These are phyloP conservation scores for Lipomyces mesembrius DNA, from an alignment of 805 yeast genomes.

Conservation along the genomic window DNA sequence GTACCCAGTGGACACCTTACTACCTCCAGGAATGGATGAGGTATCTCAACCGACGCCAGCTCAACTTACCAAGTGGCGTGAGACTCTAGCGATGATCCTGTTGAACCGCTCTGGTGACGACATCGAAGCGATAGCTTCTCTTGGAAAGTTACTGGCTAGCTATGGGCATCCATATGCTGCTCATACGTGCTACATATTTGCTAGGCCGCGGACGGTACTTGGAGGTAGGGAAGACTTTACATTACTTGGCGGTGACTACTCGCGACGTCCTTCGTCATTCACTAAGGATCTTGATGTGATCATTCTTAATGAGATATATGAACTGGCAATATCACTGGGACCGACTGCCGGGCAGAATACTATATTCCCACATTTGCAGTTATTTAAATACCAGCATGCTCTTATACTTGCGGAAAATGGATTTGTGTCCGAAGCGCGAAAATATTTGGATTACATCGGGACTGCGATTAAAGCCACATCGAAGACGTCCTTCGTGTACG, in stretches of 20 bases:
- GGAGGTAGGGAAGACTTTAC: conserved; percentile 42
- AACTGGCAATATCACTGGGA: conserved; percentile 53
- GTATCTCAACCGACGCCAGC: conserved; percentile 17
- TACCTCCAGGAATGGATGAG: conserved; percentile 26
- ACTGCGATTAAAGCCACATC: conserved; percentile 49
- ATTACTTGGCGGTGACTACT: conserved; percentile 41
- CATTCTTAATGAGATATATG: conserved; percentile 72
- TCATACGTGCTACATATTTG: conserved; percentile 49
- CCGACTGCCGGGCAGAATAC: conserved; percentile 39
- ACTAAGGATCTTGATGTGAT: conserved; percentile 56
- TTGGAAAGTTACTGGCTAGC: conserved; percentile 48
- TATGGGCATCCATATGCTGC: conserved; percentile 51
- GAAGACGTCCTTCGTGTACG: conserved; percentile 42
- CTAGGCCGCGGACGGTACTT: conserved; percentile 38
- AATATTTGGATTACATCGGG: conserved; percentile 60
- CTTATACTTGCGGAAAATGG: conserved; percentile 72
- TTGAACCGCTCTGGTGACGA: conserved; percentile 43
- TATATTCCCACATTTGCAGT: conserved; percentile 57
- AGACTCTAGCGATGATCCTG: conserved; percentile 42
- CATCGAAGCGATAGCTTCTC: conserved; percentile 42
- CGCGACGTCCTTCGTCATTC: conserved; percentile 47
- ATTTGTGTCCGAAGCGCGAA: conserved; percentile 59
- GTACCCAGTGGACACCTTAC: conserved; percentile 28
- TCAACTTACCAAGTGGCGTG: conserved; percentile 42
- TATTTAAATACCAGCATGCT: conserved; percentile 70